phyloP scores from a whole-genome alignment of 2,329 filamentous ascomycete genomes.

The Penicillium sp. region DNA sequence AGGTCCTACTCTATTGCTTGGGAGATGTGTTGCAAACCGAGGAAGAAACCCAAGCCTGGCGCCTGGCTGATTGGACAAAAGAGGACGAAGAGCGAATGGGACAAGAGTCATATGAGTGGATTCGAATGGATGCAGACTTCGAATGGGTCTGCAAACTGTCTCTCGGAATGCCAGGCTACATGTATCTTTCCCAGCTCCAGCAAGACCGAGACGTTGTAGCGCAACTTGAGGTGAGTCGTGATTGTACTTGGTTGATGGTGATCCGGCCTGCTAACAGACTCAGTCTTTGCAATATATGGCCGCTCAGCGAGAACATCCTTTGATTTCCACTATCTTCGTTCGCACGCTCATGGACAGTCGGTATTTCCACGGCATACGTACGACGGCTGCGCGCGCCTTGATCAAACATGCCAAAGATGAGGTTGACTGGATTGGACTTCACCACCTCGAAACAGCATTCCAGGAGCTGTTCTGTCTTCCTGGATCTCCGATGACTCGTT shows the following conservation, averaged over 20 bases:
- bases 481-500: constrained; percentile 73
- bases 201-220: constrained; percentile 96
- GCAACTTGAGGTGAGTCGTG: constrained; percentile 59
- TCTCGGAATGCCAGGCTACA: constrained; percentile 84
- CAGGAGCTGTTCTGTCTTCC: constrained; percentile 84
- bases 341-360: constrained; percentile 87
- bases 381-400: constrained; percentile 77
- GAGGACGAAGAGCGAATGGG: constrained; percentile 91
- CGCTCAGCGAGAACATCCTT: constrained; percentile 67
- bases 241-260: not conserved
- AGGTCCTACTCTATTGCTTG: constrained; percentile 84
- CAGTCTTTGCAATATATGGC: constrained; percentile 73
- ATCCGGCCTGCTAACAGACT: constrained; percentile 1
- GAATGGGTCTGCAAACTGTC: constrained; percentile 93
- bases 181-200: constrained; percentile 96
- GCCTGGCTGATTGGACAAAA: constrained; percentile 81
- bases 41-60: constrained; percentile 82
- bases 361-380: constrained; percentile 91
- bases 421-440: constrained; percentile 74
- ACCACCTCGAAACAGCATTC: constrained; percentile 82
- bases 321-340: constrained; percentile 85
- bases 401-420: constrained; percentile 73
- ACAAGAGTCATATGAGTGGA: constrained; percentile 97
- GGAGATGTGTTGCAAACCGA: constrained; percentile 85
- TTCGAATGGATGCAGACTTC: constrained; percentile 95